Conservation (phyloP, 306 rosid species). For the Acacia acuminata region DNA sequence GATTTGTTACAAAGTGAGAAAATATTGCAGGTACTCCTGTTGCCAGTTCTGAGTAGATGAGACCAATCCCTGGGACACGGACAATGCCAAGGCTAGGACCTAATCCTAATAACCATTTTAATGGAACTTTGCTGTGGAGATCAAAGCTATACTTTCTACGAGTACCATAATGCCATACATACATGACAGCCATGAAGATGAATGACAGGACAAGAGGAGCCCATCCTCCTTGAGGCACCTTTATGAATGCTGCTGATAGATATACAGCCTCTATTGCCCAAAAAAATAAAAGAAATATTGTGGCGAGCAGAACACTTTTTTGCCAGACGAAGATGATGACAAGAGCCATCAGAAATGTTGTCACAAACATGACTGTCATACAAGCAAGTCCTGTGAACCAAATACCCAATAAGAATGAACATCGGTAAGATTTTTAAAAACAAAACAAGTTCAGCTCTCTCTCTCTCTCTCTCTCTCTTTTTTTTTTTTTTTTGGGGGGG, state of each 20-base stretch:
- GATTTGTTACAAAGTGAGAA: conserved; percentile 87
- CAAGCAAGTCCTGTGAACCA: conserved; percentile 76
- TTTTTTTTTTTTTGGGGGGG: not conserved
- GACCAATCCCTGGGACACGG: conserved; percentile 92
- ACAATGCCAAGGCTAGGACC: conserved; percentile 93
- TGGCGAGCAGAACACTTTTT: conserved; percentile 55
- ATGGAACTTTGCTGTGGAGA: conserved; percentile 75
- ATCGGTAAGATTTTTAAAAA: not conserved
- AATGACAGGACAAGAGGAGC: conserved; percentile 73
- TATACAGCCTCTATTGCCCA: conserved; percentile 75
- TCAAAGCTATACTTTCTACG: conserved; percentile 70
- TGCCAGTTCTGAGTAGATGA: conserved; percentile 84
- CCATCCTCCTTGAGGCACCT: conserved; percentile 92
- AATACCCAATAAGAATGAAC: conserved; percentile 18
- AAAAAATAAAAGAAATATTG: conserved; percentile 59
- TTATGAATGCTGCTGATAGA: conserved; percentile 67
- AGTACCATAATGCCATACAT: conserved; percentile 82
- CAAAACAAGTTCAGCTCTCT: not conserved
- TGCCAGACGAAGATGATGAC: conserved; percentile 80
- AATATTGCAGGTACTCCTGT: conserved; percentile 83
- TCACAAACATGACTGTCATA: conserved; percentile 73
- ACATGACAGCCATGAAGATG: conserved; percentile 67
- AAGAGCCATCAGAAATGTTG: conserved; percentile 81
- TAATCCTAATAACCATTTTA: conserved; percentile 75
- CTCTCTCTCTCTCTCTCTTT: too few species aligned